Percentiles rank a stretch among this genome's conserved stretches.
phyloP scores from a whole-genome alignment of 116 monocot genomes.

The Phalaenopsis hybrid region DNA sequence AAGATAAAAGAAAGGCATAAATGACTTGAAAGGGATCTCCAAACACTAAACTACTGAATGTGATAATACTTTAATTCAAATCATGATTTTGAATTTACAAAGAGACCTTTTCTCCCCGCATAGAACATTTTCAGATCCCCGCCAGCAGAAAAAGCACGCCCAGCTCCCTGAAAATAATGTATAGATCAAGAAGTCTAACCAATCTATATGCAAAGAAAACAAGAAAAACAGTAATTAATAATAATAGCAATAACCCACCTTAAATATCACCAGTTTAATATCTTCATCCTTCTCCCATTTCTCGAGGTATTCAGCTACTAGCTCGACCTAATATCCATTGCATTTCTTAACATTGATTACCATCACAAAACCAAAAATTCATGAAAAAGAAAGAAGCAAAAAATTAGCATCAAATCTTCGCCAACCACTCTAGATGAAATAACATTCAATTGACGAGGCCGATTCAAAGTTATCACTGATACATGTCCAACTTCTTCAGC shows the following conservation, averaged over 20 bases:
- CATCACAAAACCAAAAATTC: not conserved
- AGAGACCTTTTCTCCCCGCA: conserved; percentile 52
- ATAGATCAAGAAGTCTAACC: not conserved
- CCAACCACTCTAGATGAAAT: conserved; percentile 69
- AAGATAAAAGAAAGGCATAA: not conserved
- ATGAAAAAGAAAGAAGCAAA: not conserved
- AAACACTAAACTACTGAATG: not conserved
- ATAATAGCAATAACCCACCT: conserved; percentile 24
- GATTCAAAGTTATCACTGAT: conserved; percentile 68
- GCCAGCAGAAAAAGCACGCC: conserved; percentile 85
- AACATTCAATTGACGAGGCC: conserved; percentile 83
- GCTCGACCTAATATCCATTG: conserved; percentile 48
- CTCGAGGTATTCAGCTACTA: conserved; percentile 66
- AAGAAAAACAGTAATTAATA: too few species aligned
- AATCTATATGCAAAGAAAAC: not conserved
- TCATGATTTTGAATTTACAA: not conserved
- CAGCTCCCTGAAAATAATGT: conserved; percentile 44
- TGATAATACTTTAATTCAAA: not conserved
- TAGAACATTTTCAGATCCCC: conserved; percentile 97
- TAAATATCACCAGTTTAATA: conserved; percentile 64
- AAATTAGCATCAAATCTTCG: not conserved
- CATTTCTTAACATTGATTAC: not conserved
- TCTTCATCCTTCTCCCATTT: conserved; percentile 91
- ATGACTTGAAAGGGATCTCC: not conserved
- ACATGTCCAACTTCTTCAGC: conserved; percentile 53